A percentile compares a stretch with the other conserved stretches of the same genome.
Evolutionary conservation across 2,329 filamentous ascomycete species (phyloP).

Genomic region (Epichloe brachyelytri): DNA sequence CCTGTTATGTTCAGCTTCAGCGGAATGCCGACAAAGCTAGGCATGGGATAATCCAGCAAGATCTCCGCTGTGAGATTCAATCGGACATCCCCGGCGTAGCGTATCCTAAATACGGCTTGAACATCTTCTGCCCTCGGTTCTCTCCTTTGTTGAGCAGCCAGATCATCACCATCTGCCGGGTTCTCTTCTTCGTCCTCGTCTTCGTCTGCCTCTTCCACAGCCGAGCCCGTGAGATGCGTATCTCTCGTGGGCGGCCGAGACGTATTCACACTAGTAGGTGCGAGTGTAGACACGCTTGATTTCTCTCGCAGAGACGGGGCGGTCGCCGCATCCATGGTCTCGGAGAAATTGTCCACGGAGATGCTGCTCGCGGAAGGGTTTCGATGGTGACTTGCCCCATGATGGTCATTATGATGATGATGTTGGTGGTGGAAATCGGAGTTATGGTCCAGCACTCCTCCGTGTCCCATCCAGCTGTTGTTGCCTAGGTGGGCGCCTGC

Average conservation of each 20-base stretch:
- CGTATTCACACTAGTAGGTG: slow-evolving; percentile 37
- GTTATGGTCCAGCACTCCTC: slow-evolving; percentile 3
- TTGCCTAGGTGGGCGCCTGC: slow-evolving; percentile 46
- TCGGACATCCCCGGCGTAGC: slow-evolving; percentile 76
- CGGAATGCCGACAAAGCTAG: slow-evolving; percentile 91
- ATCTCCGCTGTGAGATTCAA: slow-evolving; percentile 91
- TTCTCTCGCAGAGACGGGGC: slow-evolving; percentile 39
- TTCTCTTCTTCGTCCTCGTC: slow-evolving; percentile 17
- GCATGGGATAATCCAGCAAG: slow-evolving; percentile 94
- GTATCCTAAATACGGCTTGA: slow-evolving; percentile 83
- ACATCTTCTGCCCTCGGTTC: slow-evolving; percentile 76
- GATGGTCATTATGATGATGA: slow-evolving; percentile 5
- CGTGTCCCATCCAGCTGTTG: slow-evolving; percentile 22
- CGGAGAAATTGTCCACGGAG: slow-evolving; percentile 29
- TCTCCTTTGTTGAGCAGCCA: slow-evolving; percentile 28
- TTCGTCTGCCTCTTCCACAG: slow-evolving; percentile 25
- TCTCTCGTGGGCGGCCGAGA: slow-evolving; percentile 48
- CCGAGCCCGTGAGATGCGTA: slow-evolving; percentile 23
- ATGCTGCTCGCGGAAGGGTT: slow-evolving; percentile 34
- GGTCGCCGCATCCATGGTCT: slow-evolving; percentile 15
- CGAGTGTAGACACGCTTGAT: slow-evolving; percentile 49
- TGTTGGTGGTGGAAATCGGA: slow-evolving; percentile 7
- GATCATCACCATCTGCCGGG: slow-evolving; percentile 14
- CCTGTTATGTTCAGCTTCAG: slow-evolving; percentile 92
- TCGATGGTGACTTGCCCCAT: slow-evolving; percentile 25